These are phyloP conservation scores for Boeremia lycopersici DNA, from an alignment of 2,329 filamentous ascomycete species.

Conservation along the genomic window DNA sequence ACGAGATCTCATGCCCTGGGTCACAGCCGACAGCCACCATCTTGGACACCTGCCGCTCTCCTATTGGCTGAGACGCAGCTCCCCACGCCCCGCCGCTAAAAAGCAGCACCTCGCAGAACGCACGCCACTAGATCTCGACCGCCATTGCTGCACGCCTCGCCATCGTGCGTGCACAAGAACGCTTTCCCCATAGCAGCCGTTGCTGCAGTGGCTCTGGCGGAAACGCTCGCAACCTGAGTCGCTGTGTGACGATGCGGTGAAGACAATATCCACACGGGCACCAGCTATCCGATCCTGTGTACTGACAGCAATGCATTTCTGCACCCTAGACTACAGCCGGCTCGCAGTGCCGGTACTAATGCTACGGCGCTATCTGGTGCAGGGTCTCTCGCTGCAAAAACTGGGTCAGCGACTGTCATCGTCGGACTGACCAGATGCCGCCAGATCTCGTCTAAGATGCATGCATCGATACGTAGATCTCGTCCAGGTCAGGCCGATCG, in stretches of 20 bases:
- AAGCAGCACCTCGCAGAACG: conserved; percentile 29
- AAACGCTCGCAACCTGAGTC: conserved; percentile 24
- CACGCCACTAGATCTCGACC: conserved; percentile 29
- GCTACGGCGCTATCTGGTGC: conserved; percentile 35
- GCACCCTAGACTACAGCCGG: conserved; percentile 39
- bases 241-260: conserved; percentile 23
- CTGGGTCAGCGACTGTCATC: conserved; percentile 36
- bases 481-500: conserved; percentile 33
- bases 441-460: conserved; percentile 38
- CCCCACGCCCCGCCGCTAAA: conserved; percentile 16
- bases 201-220: conserved; percentile 17
- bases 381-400: conserved; percentile 41
- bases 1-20: conserved; percentile 24
- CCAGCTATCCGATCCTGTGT: conserved; percentile 13
- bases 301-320: conserved; percentile 20
- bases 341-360: conserved; percentile 35
- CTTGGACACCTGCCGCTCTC: conserved; percentile 3
- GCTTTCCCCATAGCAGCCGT: conserved; percentile 22
- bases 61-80: conserved; percentile 21
- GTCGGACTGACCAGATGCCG: conserved; percentile 27
- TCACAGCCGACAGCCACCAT: conserved; percentile 17
- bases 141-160: conserved; percentile 19
- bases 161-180: conserved; percentile 22
- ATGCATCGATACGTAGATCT: conserved; percentile 35
- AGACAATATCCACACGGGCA: neutral